Percentiles rank a stretch among this genome's conserved stretches.
Conservation (phyloP, 2,329 filamentous ascomycete species). For the Escovopsis sp. region DNA sequence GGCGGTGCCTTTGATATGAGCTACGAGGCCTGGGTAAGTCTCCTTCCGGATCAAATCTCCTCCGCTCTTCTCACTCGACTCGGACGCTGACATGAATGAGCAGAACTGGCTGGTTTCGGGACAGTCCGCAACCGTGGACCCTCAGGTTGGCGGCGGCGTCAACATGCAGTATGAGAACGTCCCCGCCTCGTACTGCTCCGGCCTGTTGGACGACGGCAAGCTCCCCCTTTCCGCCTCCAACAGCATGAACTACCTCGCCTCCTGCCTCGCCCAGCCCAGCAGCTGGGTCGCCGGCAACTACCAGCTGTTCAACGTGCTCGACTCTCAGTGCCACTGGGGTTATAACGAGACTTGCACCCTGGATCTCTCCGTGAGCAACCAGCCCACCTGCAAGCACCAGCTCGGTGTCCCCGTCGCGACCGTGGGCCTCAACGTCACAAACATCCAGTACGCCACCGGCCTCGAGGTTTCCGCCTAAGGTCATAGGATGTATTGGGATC, state of each 20-base stretch:
- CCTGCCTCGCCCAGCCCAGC: constrained; percentile 30
- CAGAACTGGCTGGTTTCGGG: constrained; percentile 39
- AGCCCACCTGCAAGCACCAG: constrained; percentile 32
- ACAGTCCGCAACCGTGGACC: constrained; percentile 29
- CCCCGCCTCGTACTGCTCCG: constrained; percentile 31
- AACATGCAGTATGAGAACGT: constrained; percentile 36
- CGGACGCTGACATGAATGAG: background rate
- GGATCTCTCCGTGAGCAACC: constrained; percentile 33
- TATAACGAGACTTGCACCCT: constrained; percentile 36
- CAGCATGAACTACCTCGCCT: constrained; percentile 39
- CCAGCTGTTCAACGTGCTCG: constrained; percentile 37
- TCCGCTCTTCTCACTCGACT: background rate
- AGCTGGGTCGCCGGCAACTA: constrained; percentile 40
- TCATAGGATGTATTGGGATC: too few species aligned
- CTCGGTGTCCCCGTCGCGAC: constrained; percentile 21
- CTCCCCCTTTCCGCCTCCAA: constrained; percentile 40
- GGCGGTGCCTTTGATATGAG: constrained; percentile 42
- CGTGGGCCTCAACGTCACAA: constrained; percentile 28
- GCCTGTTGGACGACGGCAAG: constrained; percentile 34
- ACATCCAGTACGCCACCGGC: constrained; percentile 38
- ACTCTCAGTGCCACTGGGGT: constrained; percentile 34
- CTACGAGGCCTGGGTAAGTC: constrained; percentile 39
- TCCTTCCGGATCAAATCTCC: background rate
- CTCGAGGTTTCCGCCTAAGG: constrained; percentile 14
- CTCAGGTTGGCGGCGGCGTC: constrained; percentile 34